phyloP scores from a whole-genome alignment of 495 filamentous ascomycete genomes.

The Polyplosphaeria fusca region DNA sequence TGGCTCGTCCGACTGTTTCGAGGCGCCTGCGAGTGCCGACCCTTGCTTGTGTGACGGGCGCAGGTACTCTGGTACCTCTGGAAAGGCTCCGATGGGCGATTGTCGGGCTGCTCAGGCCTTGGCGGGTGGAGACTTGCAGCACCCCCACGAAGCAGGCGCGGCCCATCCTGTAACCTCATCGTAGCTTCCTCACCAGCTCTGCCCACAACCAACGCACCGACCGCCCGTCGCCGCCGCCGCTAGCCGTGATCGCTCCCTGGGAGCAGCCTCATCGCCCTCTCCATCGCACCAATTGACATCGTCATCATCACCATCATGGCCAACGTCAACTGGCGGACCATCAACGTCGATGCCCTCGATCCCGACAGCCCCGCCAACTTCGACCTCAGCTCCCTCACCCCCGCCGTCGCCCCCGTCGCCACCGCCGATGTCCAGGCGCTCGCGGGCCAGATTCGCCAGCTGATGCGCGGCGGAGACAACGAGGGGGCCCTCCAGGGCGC shows the following conservation, averaged over 20 bases:
- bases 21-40: constrained; percentile 12
- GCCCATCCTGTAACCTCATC: constrained; percentile 2
- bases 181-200: neutral
- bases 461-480: constrained; percentile 76
- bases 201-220: neutral
- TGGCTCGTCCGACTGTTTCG: constrained; percentile 14
- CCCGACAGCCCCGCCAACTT: constrained; percentile 88
- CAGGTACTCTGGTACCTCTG: constrained; percentile 10
- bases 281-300: constrained; percentile 21
- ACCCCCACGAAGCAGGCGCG: constrained; percentile 6
- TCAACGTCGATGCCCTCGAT: constrained; percentile 86
- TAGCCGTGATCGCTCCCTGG: neutral
- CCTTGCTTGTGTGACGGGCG: constrained; percentile 32
- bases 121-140: constrained; percentile 13
- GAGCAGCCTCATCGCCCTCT: too few relatives aligned
- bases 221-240: neutral
- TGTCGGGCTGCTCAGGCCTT: constrained; percentile 3
- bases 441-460: constrained; percentile 74
- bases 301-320: constrained; percentile 50
- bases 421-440: constrained; percentile 70
- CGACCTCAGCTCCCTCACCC: constrained; percentile 72
- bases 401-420: constrained; percentile 61
- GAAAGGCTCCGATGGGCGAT: constrained; percentile 11
- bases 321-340: constrained; percentile 77
- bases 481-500: constrained; percentile 78